Conservation (phyloP, 192 early-diverging fungal genomes). For the Umbelopsis isabellina region DNA sequence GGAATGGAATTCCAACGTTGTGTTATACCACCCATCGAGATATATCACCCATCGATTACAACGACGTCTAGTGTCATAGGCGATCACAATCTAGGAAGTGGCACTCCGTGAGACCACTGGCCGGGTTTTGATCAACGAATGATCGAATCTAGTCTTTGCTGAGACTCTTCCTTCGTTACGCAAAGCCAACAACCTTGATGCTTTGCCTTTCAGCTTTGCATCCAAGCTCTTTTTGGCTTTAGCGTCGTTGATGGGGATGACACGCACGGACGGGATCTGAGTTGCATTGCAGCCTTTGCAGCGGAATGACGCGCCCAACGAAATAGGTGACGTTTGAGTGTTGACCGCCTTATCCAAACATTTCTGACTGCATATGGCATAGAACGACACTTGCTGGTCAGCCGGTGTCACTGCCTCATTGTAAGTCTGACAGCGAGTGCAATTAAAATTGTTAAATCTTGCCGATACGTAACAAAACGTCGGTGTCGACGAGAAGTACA, state of each 20-base stretch:
- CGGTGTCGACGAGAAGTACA: not conserved
- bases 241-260: not conserved
- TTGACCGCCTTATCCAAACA: conserved; percentile 14
- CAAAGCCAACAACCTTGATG: not conserved
- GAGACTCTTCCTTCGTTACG: conserved; percentile 5
- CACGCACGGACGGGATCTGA: conserved; percentile 9
- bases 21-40: too few relatives aligned
- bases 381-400: conserved; percentile 8
- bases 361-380: conserved; percentile 15
- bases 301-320: not conserved
- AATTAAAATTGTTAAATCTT: conserved; percentile 12
- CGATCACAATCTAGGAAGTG: not conserved
- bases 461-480: conserved; percentile 10
- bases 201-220: not conserved
- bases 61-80: not conserved
- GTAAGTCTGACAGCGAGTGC: conserved; percentile 20
- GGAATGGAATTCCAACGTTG: too few relatives aligned
- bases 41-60: not conserved
- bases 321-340: conserved; percentile 13
- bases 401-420: conserved; percentile 1
- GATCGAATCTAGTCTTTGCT: conserved; percentile 4
- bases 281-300: conserved; percentile 6
- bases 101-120: not conserved
- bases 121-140: not conserved
- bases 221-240: conserved; percentile 13